Evolutionary conservation across 2,329 filamentous ascomycete genomes (phyloP).

Genomic region (Colletotrichum cuscutae): DNA sequence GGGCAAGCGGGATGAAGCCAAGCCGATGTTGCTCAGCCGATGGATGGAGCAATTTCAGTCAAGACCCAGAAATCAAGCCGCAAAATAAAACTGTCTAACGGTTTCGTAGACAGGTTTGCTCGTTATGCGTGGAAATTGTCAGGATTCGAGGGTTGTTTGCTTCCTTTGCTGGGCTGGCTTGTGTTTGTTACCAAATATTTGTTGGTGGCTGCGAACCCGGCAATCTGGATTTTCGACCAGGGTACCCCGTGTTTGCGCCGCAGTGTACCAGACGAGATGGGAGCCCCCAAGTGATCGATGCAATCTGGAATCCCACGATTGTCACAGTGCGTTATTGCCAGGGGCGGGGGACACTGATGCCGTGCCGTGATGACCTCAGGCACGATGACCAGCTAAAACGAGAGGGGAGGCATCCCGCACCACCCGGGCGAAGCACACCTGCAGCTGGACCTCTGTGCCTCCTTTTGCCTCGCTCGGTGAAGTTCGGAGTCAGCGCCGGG

Average conservation of each 20-base stretch:
- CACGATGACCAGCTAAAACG: background rate
- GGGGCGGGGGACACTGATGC: background rate
- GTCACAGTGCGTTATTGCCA: background rate
- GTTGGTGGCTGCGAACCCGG: background rate
- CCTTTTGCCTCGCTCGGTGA: background rate
- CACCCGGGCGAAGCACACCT: background rate
- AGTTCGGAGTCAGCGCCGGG: background rate
- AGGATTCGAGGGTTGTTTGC: slow-evolving; percentile 8
- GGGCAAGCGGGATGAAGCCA: background rate
- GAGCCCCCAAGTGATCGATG: background rate
- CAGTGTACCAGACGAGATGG: background rate
- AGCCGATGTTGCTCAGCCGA: background rate
- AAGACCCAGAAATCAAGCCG: background rate
- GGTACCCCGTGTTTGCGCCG: slow-evolving; percentile 3
- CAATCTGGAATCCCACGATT: background rate
- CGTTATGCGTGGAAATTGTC: background rate
- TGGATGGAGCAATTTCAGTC: background rate
- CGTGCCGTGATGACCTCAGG: background rate
- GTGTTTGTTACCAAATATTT: slow-evolving; percentile 5
- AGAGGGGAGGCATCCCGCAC: background rate
- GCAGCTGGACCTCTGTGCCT: background rate
- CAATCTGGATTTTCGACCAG: background rate
- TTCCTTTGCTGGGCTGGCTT: slow-evolving; percentile 16
- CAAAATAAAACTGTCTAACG: background rate
- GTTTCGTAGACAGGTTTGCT: background rate